Evolutionary conservation across 176 grass and related monocot species (phyloP).

Genomic region (Cymbopogon citratus): DNA sequence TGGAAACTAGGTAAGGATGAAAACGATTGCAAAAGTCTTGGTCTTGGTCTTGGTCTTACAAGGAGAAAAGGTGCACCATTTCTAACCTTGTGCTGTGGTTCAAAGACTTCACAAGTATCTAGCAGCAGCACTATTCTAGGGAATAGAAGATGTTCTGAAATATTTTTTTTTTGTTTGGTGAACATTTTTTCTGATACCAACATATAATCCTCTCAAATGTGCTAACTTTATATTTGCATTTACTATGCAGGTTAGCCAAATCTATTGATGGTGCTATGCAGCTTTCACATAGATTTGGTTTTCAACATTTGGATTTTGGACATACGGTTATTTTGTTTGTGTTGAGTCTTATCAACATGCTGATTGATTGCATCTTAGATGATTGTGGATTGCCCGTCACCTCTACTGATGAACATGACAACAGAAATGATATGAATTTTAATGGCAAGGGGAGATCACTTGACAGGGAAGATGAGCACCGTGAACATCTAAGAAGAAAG

Average conservation of each 20-base stretch:
- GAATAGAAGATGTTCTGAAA: not conserved
- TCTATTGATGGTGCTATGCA: constrained; percentile 66
- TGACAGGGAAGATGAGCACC: constrained; percentile 37
- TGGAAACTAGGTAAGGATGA: too few species aligned
- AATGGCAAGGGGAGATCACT: constrained; percentile 30
- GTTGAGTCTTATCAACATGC: constrained; percentile 41
- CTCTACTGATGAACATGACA: constrained; percentile 26
- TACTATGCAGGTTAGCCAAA: constrained; percentile 56
- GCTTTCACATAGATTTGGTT: constrained; percentile 59
- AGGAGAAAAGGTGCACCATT: not conserved
- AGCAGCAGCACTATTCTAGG: not conserved
- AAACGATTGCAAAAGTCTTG: too few species aligned
- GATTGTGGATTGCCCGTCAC: constrained; percentile 41
- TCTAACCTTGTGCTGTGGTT: not conserved
- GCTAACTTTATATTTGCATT: constrained; percentile 18
- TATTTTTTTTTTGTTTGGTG: not conserved
- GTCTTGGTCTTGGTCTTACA: not conserved
- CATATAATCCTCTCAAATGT: constrained; percentile 4
- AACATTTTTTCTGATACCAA: not conserved
- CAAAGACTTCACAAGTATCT: constrained; percentile 8
- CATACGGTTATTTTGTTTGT: constrained; percentile 54
- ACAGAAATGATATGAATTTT: constrained; percentile 15
- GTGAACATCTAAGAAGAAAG: constrained; percentile 44
- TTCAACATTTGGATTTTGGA: constrained; percentile 67
- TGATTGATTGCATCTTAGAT: constrained; percentile 64